phyloP scores from a whole-genome alignment of 2,329 filamentous ascomycete genomes.

The Graphiopsis chlorocephala region DNA sequence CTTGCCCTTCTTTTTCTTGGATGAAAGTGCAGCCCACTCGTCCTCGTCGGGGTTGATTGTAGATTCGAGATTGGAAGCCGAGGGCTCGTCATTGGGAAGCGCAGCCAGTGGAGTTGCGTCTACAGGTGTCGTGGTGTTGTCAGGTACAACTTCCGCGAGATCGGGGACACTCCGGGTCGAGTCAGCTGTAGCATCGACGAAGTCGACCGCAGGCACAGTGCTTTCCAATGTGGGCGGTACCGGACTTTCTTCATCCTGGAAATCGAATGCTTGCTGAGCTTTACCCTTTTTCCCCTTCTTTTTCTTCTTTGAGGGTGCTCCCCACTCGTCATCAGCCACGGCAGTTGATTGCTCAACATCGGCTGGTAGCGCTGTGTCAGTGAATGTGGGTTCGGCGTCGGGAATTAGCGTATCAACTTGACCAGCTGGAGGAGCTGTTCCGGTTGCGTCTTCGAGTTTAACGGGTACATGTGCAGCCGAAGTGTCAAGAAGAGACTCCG shows the following conservation, averaged over 20 bases:
- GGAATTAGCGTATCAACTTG: not conserved
- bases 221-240: not conserved
- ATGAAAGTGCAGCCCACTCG: constrained; percentile 13
- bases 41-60: constrained; percentile 7
- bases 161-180: not conserved
- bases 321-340: constrained; percentile 18
- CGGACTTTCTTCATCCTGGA: not conserved
- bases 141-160: not conserved
- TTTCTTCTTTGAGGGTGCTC: constrained; percentile 14
- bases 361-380: not conserved
- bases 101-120: not conserved
- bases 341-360: not conserved
- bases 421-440: not conserved
- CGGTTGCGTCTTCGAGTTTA: not conserved
- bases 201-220: not conserved
- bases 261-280: not conserved
- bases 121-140: not conserved
- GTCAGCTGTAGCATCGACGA: not conserved
- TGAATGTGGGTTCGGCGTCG: not conserved
- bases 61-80: not conserved
- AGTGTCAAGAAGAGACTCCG: not conserved
- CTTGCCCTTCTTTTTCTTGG: constrained; percentile 25
- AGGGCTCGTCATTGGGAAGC: not conserved
- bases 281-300: constrained; percentile 24
- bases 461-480: not conserved